Evolutionary conservation across 306 rosid species (phyloP).

Genomic region (Prosopis cineraria): DNA sequence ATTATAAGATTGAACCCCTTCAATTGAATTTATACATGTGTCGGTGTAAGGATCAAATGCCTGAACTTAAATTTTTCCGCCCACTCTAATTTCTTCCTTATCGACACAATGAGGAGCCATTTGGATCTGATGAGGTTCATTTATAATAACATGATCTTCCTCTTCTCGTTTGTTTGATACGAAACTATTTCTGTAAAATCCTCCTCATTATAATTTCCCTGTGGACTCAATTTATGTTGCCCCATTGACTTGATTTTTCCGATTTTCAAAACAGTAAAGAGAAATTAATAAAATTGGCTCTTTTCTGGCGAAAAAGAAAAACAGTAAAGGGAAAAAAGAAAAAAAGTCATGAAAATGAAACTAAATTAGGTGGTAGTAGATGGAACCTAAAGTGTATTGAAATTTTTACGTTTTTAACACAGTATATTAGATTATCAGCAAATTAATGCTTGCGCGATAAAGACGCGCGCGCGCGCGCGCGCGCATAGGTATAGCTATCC

Average conservation of each 20-base stretch:
- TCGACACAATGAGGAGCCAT: not conserved
- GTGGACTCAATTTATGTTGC: not conserved
- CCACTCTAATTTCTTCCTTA: not conserved
- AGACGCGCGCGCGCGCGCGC: fast-evolving
- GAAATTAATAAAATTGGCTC: not conserved
- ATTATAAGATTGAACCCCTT: not conserved
- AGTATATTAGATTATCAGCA: not conserved
- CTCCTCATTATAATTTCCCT: not conserved
- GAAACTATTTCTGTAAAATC: too few species aligned
- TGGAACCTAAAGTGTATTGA: not conserved
- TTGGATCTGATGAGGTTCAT: not conserved
- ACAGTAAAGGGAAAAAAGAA: too few species aligned
- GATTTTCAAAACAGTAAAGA: not conserved
- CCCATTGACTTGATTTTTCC: not conserved
- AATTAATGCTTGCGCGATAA: not conserved
- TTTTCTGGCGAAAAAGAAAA: too few species aligned
- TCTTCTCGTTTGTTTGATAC: not conserved
- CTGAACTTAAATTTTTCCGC: not conserved
- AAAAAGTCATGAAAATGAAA: not conserved
- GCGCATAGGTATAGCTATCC: not conserved
- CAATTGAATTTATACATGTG: not conserved
- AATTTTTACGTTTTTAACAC: not conserved
- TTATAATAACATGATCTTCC: not conserved
- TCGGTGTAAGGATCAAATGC: not conserved
- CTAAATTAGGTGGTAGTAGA: not conserved